Evolutionary conservation across 2,329 filamentous ascomycete genomes (phyloP), one percentile per base, ranked within the genome.

Genomic region (Pseudogymnoascus sp.): DNA sequence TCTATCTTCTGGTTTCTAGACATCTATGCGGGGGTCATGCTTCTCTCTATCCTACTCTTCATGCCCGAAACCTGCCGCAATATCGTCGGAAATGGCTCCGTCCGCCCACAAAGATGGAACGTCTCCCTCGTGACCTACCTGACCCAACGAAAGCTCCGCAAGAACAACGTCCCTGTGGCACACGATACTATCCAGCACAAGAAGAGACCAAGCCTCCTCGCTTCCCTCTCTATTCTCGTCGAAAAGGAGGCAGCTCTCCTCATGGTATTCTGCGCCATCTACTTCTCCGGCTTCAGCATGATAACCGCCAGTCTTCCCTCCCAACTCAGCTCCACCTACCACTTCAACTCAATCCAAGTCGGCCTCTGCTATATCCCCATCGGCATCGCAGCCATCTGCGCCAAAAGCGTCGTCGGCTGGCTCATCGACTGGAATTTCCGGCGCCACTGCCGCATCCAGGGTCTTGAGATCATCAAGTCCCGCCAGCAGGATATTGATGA

Each of bases 361-460:
- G 71, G 71, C 5, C 68, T 74, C 14, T 72, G 70, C 53, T 74
- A 72, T 61, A 56, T 73, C 4, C 82, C 82, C 1, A 69, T 81
- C 31, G 81, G 81, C 0, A 74, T 70, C 4, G 82, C 81, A 1
- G 81, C 80, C n/a, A 74, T 81, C 11, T 69, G 78, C 1, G 76
- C 81, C 0, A 79, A 79, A 0, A 67, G 77, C 7, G 69, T 77
- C 2, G 76, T 76, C 2, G 86, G 88, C 0, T 78, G 79, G 1
- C 67, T 85, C 1, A 80, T 90, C 37, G 88, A 91, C 72, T 81
- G 80, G 74, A 90, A 90, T 71, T 92, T 87, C 71, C 78, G 81
- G 1, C 82, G 86, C 1, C 80, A 59, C 65, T 50, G 24, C 11
- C 16, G 26, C 62, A 7, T 67, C 63, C 37, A 50, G 59, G 21